These are phyloP conservation scores for Didymella segeticola DNA, from an alignment of 2,329 filamentous ascomycete species.

Conservation along the genomic window DNA sequence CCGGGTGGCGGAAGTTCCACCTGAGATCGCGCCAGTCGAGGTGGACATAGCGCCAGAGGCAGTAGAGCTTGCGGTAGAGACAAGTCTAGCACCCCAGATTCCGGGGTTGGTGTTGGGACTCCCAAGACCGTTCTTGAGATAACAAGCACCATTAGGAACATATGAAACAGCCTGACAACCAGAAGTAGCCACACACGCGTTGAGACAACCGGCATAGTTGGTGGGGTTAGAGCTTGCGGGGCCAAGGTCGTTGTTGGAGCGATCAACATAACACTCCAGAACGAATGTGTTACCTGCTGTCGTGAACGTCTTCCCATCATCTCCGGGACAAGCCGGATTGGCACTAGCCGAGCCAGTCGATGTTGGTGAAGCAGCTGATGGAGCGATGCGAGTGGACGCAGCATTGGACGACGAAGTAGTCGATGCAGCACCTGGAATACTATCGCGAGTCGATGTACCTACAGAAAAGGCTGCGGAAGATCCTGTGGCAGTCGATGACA, in stretches of 20 bases:
- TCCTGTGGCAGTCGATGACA: background rate
- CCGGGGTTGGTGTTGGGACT: background rate
- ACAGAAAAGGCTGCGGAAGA: background rate
- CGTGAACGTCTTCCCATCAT: conserved; percentile 1
- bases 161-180: conserved; percentile 32
- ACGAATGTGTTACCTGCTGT: background rate
- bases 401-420: background rate
- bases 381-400: background rate
- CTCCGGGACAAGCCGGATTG: background rate
- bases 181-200: conserved; percentile 21
- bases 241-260: background rate
- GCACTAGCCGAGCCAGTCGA: background rate
- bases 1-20: background rate
- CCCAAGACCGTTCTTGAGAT: conserved; percentile 22
- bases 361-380: background rate
- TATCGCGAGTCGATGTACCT: background rate
- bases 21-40: background rate
- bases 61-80: background rate
- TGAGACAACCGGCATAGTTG: conserved; percentile 21
- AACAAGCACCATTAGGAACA: conserved; percentile 22
- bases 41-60: background rate
- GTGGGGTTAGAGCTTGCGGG: background rate
- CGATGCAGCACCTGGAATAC: background rate
- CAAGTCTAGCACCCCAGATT: conserved; percentile 1
- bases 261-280: conserved; percentile 3